Conservation (phyloP, 83 land plant species). For the Larix sibirica region DNA sequence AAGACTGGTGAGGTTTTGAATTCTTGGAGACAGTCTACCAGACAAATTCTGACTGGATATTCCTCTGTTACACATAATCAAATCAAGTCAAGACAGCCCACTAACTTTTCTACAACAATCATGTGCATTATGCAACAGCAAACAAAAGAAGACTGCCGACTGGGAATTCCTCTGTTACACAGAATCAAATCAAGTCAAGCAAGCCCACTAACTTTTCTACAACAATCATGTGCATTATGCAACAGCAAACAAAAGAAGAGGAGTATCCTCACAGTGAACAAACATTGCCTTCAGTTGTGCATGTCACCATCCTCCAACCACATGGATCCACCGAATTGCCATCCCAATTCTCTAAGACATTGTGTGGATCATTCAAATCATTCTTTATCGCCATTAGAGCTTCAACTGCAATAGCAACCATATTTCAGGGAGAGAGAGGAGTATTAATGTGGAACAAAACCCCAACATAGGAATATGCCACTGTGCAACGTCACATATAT, state of each 20-base stretch:
- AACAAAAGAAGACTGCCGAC: background rate
- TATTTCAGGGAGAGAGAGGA: background rate
- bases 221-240: background rate
- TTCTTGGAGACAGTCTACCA: slow-evolving; percentile 33
- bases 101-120: background rate
- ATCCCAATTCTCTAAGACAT: slow-evolving; percentile 48
- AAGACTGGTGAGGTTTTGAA: slow-evolving; percentile 31
- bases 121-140: background rate
- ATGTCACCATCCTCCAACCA: slow-evolving; percentile 43
- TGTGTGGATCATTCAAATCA: slow-evolving; percentile 32
- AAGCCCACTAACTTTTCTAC: background rate
- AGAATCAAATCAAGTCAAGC: background rate
- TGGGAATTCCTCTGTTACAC: slow-evolving; percentile 28
- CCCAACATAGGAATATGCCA: background rate
- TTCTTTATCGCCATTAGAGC: slow-evolving; percentile 38
- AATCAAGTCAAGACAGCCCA: background rate
- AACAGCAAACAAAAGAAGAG: background rate
- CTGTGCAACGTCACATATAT: background rate
- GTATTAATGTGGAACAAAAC: background rate
- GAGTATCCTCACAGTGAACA: slow-evolving; percentile 22
- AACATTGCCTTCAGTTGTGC: slow-evolving; percentile 31
- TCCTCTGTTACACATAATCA: slow-evolving; percentile 20
- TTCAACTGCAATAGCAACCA: slow-evolving; percentile 23
- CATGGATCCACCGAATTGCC: slow-evolving; percentile 45
- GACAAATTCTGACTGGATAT: slow-evolving; percentile 38